Evolutionary conservation across 306 rosid genomes (phyloP), one percentile per base, ranked within the genome.

Genomic region (Cucumis sativus): DNA sequence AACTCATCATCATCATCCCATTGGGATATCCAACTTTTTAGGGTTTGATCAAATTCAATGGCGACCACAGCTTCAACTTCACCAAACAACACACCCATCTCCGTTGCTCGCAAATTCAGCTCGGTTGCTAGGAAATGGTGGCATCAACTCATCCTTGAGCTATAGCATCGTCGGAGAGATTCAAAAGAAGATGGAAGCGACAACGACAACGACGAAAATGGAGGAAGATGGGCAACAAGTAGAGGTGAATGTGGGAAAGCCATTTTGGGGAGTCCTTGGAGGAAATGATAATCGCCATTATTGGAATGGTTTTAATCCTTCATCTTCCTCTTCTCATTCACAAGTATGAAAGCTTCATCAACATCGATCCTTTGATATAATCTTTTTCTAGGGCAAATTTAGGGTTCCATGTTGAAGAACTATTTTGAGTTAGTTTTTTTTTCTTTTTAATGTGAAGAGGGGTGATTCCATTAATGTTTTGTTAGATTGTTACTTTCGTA

Each of bases 41-140:
- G 79, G 67, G 55, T 70, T 70, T 25, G 76, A 70, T 70, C 76
- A 70, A 23, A 47, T 23, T 25, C 76, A 70, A 70, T 75, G 79
- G 79, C 39, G 55, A 4, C 79, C 67, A 7, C 76, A 70, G 76
- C 59, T 70, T 70, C 76, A 70, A 35, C 76, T 47, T 47, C 76
- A 70, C 21, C 76, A 47, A 47, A 1, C 35, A 10, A 28, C 30
- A 28, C 76, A 70, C 2, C 76, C 20, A 7, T 13, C 75, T 54
- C 56, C 56, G 30, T 69, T 43, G 12, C 30, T 41, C 8, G n/a
- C 51, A 7, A 25, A 16, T 13, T 43, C 55, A 45, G 58, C 57
- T 43, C 33, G 75, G 75, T 70, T 70, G 39, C 49, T 70, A 7
- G 58, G 58, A 45, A 43, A 43, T 40, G 28, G 28, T 21, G 37